These are phyloP conservation scores for Cymbopogon citratus DNA, from an alignment of 176 grass and related monocot species.

Conservation along the genomic window DNA sequence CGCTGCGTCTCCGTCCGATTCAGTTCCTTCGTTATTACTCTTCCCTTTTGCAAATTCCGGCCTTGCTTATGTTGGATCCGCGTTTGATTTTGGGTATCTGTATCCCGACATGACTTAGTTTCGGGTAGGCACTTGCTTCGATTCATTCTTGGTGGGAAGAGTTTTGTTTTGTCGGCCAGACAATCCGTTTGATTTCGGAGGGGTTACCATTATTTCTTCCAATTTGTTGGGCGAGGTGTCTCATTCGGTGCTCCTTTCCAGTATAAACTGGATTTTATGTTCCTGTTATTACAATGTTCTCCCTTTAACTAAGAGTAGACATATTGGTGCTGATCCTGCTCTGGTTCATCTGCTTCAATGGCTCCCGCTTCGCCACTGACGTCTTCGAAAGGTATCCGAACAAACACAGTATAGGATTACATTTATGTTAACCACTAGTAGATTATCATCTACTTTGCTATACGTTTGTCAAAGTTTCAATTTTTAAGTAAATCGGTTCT, in stretches of 20 bases:
- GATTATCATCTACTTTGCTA: too few species aligned
- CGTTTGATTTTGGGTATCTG: neutral
- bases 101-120: neutral
- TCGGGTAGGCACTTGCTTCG: neutral
- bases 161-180: neutral
- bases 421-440: too few species aligned
- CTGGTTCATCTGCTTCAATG: constrained; percentile 79
- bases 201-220: neutral
- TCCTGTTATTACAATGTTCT: neutral
- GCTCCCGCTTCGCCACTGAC: constrained; percentile 52
- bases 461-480: too few species aligned
- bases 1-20: neutral
- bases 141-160: neutral
- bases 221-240: neutral
- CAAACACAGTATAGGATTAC: neutral
- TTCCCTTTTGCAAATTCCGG: neutral
- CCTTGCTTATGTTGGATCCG: neutral
- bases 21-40: neutral
- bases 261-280: neutral
- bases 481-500: too few species aligned
- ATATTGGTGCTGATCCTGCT: constrained; percentile 68
- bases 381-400: constrained; percentile 51
- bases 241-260: neutral
- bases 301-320: constrained; percentile 44
- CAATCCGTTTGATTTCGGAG: neutral